A percentile compares a stretch with the other conserved stretches of the same genome.
Evolutionary conservation across 108 stramenopile genomes (phyloP).

Genomic region (Schizochytrium sp.): DNA sequence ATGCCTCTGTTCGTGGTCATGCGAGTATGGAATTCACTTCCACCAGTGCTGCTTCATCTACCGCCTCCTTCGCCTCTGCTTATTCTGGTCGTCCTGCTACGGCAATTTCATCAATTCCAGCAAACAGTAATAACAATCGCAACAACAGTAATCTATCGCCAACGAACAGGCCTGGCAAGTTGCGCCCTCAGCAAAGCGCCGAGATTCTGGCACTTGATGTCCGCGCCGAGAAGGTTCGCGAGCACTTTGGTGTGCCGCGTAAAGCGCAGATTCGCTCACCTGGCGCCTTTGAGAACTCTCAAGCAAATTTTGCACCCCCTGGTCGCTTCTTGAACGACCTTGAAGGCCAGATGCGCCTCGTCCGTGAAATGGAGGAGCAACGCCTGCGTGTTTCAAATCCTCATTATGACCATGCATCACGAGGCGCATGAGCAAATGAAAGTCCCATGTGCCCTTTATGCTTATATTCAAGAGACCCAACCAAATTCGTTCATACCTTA

Average conservation of each 20-base stretch:
- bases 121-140: neutral
- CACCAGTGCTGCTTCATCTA: neutral
- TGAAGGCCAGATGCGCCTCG: slow-evolving; percentile 46
- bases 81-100: neutral
- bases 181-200: slow-evolving; percentile 6
- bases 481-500: too few species aligned
- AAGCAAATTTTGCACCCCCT: slow-evolving; percentile 34
- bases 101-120: neutral
- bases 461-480: too few species aligned
- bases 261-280: neutral
- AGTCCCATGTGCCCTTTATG: too few species aligned
- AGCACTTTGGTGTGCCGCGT: neutral
- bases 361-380: slow-evolving; percentile 16
- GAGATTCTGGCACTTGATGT: slow-evolving; percentile 34
- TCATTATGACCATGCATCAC: neutral
- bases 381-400: neutral
- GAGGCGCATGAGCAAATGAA: too few species aligned
- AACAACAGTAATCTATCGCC: neutral
- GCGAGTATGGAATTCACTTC: neutral
- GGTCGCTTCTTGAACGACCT: slow-evolving; percentile 49
- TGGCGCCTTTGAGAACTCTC: neutral
- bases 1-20: neutral
- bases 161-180: neutral
- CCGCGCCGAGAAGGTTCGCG: slow-evolving; percentile 39
- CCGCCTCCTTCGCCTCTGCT: neutral